Evolutionary conservation across 2,329 filamentous ascomycete species (phyloP), one percentile per base, ranked within the genome.

Genomic region (Microcera coccophila): DNA sequence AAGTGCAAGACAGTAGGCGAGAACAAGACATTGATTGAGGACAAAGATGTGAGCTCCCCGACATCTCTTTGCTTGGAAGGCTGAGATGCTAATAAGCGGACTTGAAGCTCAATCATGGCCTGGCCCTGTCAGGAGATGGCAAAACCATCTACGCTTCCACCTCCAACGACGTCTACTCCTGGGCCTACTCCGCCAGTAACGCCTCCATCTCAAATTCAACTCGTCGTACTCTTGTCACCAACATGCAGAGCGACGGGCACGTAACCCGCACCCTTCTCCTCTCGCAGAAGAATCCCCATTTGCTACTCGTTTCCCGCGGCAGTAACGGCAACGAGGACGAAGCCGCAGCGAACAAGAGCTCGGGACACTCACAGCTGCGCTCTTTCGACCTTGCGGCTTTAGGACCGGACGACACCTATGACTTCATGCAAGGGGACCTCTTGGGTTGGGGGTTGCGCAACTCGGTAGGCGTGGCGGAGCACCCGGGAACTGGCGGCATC

Each of bases 391-490:
- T 75, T 10, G 53, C 57, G 35, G 60, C 64, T 43, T 34, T 67
- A 18, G 36, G 52, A 44, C 17, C 44, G 22, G 21, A 55, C 38
- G 35, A 53, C 3, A 58, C 71, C 3, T 70, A 68, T 55, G 64
- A 76, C 50, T 81, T 72, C 36, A 52, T 65, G 63, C 51, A 78
- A 12, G 76, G 76, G 3, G 51, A 60, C 11, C 53, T 76, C 0
- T 62, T 80, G 3, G 77, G 83, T 14, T 89, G 84, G 84, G 85
- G 85, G 10, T 69, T 90, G 39, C 74, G 84, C 28, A 89, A 89
- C 61, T 81, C 82, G 1, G 84, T 87, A 4, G 85, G 84, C 9
- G 66, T 89, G 4, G 81, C 70, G n/a, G 83, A 85, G 61, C 72
- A 87, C 41, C 74, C 73, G 1, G 44, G 56, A 4, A 68, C 68